Evolutionary conservation across 805 yeast species (phyloP), one percentile per base, ranked within the genome.

Genomic region (Blastobotrys terrestris): DNA sequence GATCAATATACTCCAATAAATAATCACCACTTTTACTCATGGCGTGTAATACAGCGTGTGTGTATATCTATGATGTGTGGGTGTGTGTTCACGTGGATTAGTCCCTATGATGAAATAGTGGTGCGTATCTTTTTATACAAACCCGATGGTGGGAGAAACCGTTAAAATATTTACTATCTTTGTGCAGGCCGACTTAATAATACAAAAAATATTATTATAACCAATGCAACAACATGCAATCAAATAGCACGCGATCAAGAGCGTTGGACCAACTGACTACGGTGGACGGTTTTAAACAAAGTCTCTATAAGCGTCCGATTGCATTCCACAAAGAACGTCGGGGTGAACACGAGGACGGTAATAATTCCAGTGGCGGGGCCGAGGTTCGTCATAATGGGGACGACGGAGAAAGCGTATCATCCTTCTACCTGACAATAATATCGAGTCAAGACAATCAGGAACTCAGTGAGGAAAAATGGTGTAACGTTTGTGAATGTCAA

Each of bases 1-100:
- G 53, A 15, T 55, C 46, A 31, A 57, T 48, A 35, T 55, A 55
- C 45, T 51, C 53, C 44, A 48, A 43, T 46, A 57, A 43, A 48
- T 55, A 57, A 31, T 50, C 52, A 7, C 48, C 52, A 55, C 35
- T 11, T 26, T 26, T 26, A 26, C 35, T 26, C 35, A 26, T 26
- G 11, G 35, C 35, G 35, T 11, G 35, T 26, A 11, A 26, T 26
- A 11, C 11, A 11, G 35, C n/a, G 35, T 26, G 35, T 26, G 35
- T 6, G 35, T 6, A 26, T 26, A 26, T 11, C 8, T 26, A 26
- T 26, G 35, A 6, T 26, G 35, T 11, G 35, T 26, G 11, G 35
- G 35, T 26, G 35, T 26, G 35, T n/a, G n/a, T n/a, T n/a, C 35
- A 26, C 35, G 35, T 26, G 35, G 5, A 26, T 26, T 11, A 26